A percentile compares a stretch with the other conserved stretches of the same genome.
These are phyloP conservation scores for Schizochytrium sp. DNA, from an alignment of 108 stramenopile genomes.

Conservation along the genomic window DNA sequence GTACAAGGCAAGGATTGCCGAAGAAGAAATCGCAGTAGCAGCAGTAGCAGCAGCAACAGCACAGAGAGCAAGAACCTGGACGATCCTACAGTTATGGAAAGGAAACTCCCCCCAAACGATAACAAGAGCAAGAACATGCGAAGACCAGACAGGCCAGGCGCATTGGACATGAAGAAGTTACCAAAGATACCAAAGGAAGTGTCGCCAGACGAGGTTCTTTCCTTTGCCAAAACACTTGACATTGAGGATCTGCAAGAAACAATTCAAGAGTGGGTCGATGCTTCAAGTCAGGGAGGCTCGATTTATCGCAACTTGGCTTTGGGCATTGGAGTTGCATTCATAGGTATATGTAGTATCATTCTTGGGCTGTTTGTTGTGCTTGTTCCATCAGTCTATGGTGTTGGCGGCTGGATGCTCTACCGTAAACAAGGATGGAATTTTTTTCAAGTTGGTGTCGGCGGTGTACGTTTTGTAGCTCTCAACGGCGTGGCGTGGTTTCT, in stretches of 20 bases:
- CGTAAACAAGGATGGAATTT: slow-evolving; percentile 46
- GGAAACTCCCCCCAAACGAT: no score
- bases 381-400: slow-evolving; percentile 29
- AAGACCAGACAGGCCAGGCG: no score
- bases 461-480: slow-evolving; percentile 34
- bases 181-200: background rate
- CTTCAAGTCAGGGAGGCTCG: background rate
- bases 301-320: background rate
- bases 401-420: slow-evolving; percentile 54
- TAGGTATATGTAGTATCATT: background rate
- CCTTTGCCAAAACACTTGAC: slow-evolving; percentile 35
- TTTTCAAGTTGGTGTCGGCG: slow-evolving; percentile 47
- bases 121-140: no score
- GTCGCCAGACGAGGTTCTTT: background rate
- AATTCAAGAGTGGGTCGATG: slow-evolving; percentile 13
- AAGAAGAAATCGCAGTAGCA: no score
- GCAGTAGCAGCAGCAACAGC: no score
- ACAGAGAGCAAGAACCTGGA: no score
- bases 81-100: no score
- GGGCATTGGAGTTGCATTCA: background rate
- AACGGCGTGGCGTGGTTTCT: slow-evolving; percentile 58
- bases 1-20: no score
- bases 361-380: slow-evolving; percentile 53
- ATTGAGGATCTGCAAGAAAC: background rate
- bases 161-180: no score